Conservation (phyloP, 768 basidiomycete species). For the Tylopilus subfusipes region DNA sequence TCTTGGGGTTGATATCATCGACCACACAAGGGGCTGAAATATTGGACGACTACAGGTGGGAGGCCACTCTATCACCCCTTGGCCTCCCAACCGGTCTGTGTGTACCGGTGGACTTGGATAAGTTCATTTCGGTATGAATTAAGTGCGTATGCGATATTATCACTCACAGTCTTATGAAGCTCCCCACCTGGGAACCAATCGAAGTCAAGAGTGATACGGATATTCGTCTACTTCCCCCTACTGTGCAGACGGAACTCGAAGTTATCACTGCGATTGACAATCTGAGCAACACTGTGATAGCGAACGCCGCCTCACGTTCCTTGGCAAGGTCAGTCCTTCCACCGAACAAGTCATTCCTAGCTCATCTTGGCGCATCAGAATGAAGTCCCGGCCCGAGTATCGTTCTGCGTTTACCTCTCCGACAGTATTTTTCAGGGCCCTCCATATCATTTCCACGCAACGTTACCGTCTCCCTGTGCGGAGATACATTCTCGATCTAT, state of each 20-base stretch:
- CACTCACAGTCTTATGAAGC: constrained; percentile 39
- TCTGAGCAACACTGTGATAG: constrained; percentile 92
- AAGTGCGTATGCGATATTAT: neutral
- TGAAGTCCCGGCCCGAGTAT: constrained; percentile 77
- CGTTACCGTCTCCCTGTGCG: constrained; percentile 91
- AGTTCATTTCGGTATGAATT: constrained; percentile 69
- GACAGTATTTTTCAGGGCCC: constrained; percentile 75
- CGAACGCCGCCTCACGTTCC: constrained; percentile 89
- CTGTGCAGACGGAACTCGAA: constrained; percentile 70
- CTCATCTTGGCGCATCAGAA: constrained; percentile 39
- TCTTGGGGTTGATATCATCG: constrained; percentile 87
- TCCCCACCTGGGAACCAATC: constrained; percentile 61
- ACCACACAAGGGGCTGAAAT: constrained; percentile 92
- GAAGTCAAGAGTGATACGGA: constrained; percentile 32
- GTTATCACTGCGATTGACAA: constrained; percentile 90
- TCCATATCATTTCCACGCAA: constrained; percentile 84
- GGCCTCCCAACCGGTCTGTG: constrained; percentile 89
- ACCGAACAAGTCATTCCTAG: neutral
- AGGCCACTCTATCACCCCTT: constrained; percentile 81
- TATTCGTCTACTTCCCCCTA: constrained; percentile 59
- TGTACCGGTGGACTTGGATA: constrained; percentile 78
- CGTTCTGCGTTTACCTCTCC: constrained; percentile 74
- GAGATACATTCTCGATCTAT: constrained; percentile 88
- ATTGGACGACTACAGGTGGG: constrained; percentile 90
- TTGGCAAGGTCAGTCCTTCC: constrained; percentile 63